Percentiles rank a stretch among this genome's conserved stretches.
phyloP scores from a whole-genome alignment of 805 yeast genomes.

The Kodamaea kakaduensis region DNA sequence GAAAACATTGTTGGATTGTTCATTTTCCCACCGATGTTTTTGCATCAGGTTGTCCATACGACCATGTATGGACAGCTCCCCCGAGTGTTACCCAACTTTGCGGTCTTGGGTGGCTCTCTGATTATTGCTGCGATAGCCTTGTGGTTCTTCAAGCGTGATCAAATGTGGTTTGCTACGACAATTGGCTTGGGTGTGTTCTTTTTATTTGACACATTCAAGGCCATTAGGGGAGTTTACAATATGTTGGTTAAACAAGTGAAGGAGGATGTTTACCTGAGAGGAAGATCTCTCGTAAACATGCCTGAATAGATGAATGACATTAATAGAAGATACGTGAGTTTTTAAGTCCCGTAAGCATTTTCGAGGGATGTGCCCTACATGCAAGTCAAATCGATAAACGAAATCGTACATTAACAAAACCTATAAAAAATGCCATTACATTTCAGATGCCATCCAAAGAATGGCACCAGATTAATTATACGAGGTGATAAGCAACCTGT shows the following conservation, averaged over 20 bases:
- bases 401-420: too few species aligned
- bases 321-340: not conserved
- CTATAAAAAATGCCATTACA: too few species aligned
- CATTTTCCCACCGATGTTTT: not conserved
- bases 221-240: slow-evolving; percentile 8
- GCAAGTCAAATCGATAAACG: too few species aligned
- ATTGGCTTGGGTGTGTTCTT: slow-evolving; percentile 3
- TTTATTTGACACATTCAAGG: not conserved
- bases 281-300: slow-evolving; percentile 39
- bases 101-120: slow-evolving; percentile 1
- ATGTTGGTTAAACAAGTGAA: slow-evolving; percentile 45
- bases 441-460: too few species aligned
- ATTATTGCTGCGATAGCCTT: not conserved
- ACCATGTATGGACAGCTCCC: not conserved
- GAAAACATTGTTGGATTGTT: not conserved
- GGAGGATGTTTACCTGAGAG: slow-evolving; percentile 54
- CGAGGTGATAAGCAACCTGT: too few species aligned
- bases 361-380: too few species aligned
- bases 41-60: not conserved
- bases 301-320: slow-evolving; percentile 1
- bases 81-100: not conserved
- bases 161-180: slow-evolving; percentile 1
- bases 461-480: too few species aligned
- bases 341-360: too few species aligned
- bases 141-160: not conserved